Evolutionary conservation across 2,329 filamentous ascomycete genomes (phyloP).

Genomic region (Fusarium oxysporum): DNA sequence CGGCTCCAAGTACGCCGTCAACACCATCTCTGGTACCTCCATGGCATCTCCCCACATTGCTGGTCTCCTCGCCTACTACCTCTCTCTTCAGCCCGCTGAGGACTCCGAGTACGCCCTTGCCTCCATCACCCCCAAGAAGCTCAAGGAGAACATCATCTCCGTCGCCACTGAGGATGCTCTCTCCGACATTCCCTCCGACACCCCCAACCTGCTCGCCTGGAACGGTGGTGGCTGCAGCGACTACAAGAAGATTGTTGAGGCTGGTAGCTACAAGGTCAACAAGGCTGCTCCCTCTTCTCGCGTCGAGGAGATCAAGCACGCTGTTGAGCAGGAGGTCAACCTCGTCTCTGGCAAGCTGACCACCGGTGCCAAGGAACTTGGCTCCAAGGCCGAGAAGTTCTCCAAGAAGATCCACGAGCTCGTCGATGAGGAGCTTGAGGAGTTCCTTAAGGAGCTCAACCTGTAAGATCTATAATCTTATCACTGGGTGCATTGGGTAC

Average conservation of each 20-base stretch:
- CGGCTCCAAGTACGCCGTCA: slow-evolving; percentile 93
- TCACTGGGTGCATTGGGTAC: slow-evolving; percentile 43
- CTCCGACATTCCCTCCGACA: slow-evolving; percentile 84
- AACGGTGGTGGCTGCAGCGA: slow-evolving; percentile 96
- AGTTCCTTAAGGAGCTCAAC: slow-evolving; percentile 67
- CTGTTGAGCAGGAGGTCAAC: slow-evolving; percentile 71
- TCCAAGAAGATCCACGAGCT: slow-evolving; percentile 72
- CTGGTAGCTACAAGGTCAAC: slow-evolving; percentile 76
- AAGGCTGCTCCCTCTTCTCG: slow-evolving; percentile 53
- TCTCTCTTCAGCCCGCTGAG: slow-evolving; percentile 90
- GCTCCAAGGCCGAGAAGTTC: slow-evolving; percentile 69
- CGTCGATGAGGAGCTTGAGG: slow-evolving; percentile 70
- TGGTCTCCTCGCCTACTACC: slow-evolving; percentile 96
- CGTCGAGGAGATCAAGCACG: slow-evolving; percentile 71
- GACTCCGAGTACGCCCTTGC: slow-evolving; percentile 94
- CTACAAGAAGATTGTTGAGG: slow-evolving; percentile 83
- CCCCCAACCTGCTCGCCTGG: slow-evolving; percentile 96
- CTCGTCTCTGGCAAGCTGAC: slow-evolving; percentile 67
- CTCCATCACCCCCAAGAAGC: slow-evolving; percentile 89
- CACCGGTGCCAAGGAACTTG: slow-evolving; percentile 64
- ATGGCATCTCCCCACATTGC: slow-evolving; percentile 98
- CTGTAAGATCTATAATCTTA: slow-evolving; percentile 48
- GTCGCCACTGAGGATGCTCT: slow-evolving; percentile 85
- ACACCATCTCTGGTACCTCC: slow-evolving; percentile 99
- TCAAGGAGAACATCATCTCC: slow-evolving; percentile 88